Evolutionary conservation across 768 basidiomycete species (phyloP).

Genomic region (Pleurotus giganteus): DNA sequence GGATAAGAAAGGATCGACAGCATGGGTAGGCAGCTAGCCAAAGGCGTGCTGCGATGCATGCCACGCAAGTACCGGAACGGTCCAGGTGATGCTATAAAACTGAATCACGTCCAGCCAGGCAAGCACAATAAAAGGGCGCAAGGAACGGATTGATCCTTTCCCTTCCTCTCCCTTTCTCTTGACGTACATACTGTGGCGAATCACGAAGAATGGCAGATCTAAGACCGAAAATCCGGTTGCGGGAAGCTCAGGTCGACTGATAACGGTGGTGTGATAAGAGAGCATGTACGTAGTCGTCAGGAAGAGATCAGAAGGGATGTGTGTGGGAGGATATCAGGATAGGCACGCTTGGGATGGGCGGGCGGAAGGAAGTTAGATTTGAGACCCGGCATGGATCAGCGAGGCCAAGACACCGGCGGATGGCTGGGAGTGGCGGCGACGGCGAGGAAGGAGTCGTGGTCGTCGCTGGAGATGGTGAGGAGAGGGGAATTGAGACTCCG

Average conservation of each 20-base stretch:
- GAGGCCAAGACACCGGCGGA: background rate
- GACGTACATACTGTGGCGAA: background rate
- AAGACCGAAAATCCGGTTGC: background rate
- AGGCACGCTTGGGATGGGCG: background rate
- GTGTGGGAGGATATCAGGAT: slow-evolving; percentile 8
- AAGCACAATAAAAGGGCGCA: slow-evolving; percentile 8
- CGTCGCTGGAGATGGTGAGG: background rate
- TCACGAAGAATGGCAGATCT: background rate
- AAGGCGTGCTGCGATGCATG: background rate
- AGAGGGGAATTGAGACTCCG: background rate
- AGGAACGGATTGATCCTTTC: slow-evolving; percentile 8
- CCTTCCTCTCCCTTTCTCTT: background rate
- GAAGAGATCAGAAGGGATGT: slow-evolving; percentile 9
- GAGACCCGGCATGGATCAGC: background rate
- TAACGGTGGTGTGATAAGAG: slow-evolving; percentile 3
- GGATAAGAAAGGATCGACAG: background rate
- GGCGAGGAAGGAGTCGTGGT: background rate
- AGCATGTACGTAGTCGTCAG: background rate
- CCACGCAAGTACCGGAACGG: slow-evolving; percentile 3
- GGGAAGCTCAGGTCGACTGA: slow-evolving; percentile 1
- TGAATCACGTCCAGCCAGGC: slow-evolving; percentile 4
- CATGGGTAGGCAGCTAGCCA: background rate
- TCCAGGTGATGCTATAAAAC: slow-evolving; percentile 2
- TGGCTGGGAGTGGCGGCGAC: background rate
- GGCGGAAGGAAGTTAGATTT: background rate